Evolutionary conservation across 75 land plant species (phyloP).

Genomic region (Sequoiadendron giganteum): DNA sequence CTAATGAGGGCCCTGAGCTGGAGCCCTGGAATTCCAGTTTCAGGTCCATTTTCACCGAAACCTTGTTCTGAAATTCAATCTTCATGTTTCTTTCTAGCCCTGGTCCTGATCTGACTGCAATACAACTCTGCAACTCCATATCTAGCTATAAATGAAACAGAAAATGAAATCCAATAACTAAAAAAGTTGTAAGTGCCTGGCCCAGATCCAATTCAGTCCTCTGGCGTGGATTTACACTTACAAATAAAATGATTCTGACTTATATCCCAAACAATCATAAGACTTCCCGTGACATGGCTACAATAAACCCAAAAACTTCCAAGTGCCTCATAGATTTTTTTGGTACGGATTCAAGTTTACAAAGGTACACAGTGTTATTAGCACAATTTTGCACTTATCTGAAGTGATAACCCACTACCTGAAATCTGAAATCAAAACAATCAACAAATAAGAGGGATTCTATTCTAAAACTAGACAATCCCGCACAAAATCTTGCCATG

Average conservation of each 20-base stretch:
- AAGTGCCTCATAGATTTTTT: neutral
- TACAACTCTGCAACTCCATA: neutral
- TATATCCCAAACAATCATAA: neutral
- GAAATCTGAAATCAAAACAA: neutral
- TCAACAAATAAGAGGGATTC: neutral
- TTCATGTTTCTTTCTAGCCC: neutral
- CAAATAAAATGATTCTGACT: neutral
- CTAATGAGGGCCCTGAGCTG: neutral
- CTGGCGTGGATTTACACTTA: neutral
- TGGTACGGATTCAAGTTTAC: neutral
- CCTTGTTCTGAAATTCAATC: neutral
- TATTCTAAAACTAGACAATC: neutral
- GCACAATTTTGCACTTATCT: neutral
- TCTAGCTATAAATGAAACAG: neutral
- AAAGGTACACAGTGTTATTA: neutral
- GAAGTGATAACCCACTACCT: neutral
- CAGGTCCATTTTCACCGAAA: neutral
- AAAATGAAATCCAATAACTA: neutral
- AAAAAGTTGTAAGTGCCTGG: too few species aligned
- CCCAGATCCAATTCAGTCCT: neutral
- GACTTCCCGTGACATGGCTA: too few species aligned
- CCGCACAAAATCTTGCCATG: too few species aligned
- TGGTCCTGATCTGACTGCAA: neutral
- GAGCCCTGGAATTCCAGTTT: neutral
- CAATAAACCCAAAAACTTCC: neutral